Conservation (phyloP, 345 rosid species). For the Rhodomyrtus tomentosa region DNA sequence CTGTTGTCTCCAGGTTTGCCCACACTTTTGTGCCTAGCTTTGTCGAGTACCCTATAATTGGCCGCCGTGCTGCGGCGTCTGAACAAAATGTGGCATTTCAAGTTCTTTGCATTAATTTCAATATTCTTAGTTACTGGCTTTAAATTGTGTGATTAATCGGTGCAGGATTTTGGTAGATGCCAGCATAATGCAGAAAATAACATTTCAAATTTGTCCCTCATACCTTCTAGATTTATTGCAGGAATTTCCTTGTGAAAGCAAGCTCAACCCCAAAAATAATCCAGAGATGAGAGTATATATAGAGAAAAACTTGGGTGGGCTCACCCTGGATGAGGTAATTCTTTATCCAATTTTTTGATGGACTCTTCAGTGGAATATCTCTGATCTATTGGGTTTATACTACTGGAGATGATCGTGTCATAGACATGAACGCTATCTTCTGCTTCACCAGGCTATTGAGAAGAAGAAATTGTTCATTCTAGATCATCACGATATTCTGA, state of each 20-base stretch:
- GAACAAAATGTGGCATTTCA: background rate
- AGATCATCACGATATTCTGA: constrained; percentile 73
- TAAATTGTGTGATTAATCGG: background rate
- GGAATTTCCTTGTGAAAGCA: constrained; percentile 73
- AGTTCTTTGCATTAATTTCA: background rate
- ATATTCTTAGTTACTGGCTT: background rate
- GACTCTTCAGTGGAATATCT: background rate
- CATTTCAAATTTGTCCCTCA: background rate
- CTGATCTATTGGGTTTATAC: background rate
- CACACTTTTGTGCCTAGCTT: background rate
- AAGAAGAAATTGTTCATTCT: constrained; percentile 56
- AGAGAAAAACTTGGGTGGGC: constrained; percentile 35
- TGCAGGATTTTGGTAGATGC: background rate
- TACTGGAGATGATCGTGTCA: background rate
- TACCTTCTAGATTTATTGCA: constrained; percentile 8
- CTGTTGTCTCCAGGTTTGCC: constrained; percentile 40
- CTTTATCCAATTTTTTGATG: background rate
- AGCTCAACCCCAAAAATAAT: constrained; percentile 41
- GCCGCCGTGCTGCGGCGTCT: background rate
- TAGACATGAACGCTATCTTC: background rate
- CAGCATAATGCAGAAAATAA: background rate
- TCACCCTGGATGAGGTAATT: constrained; percentile 41
- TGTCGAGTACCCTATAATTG: background rate
- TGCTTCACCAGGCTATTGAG: constrained; percentile 38
- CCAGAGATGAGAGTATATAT: constrained; percentile 37